A percentile compares a stretch with the other conserved stretches of the same genome.
phyloP scores from a whole-genome alignment of 2,329 filamentous ascomycete species.

The Teratosphaeria viscida region DNA sequence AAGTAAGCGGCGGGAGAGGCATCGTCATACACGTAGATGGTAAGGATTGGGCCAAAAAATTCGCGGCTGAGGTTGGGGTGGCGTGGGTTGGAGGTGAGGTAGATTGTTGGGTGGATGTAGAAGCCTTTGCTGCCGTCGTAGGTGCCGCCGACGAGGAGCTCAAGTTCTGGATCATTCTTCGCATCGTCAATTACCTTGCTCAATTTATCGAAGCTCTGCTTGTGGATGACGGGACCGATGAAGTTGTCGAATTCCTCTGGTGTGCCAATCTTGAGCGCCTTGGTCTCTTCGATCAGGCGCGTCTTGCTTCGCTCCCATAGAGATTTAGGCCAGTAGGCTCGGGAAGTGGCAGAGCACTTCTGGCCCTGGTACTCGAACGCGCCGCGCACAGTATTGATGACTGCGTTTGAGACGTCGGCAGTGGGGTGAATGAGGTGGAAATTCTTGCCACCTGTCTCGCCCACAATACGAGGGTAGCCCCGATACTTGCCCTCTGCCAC shows the following conservation, averaged over 20 bases:
- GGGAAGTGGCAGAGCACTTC: slow-evolving; percentile 79
- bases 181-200: slow-evolving; percentile 65
- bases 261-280: slow-evolving; percentile 59
- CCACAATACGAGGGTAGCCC: slow-evolving; percentile 79
- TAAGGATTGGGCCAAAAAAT: slow-evolving; percentile 71
- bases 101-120: slow-evolving; percentile 76
- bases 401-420: slow-evolving; percentile 70
- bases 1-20: slow-evolving; percentile 41
- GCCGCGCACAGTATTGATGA: slow-evolving; percentile 70
- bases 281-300: slow-evolving; percentile 56
- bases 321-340: slow-evolving; percentile 67
- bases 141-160: slow-evolving; percentile 63
- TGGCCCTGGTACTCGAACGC: slow-evolving; percentile 88
- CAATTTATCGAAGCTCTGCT: slow-evolving; percentile 70
- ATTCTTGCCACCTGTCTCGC: slow-evolving; percentile 89
- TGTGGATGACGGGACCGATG: slow-evolving; percentile 79
- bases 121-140: slow-evolving; percentile 71
- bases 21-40: slow-evolving; percentile 70
- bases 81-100: slow-evolving; percentile 59
- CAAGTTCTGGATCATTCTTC: slow-evolving; percentile 62
- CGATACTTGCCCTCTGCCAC: slow-evolving; percentile 73
- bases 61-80: slow-evolving; percentile 68
- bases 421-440: slow-evolving; percentile 74
- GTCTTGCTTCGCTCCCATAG: slow-evolving; percentile 62
- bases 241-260: slow-evolving; percentile 67